Conservation (phyloP, 2,329 filamentous ascomycete genomes). For the Aurifilum marmelostoma region DNA sequence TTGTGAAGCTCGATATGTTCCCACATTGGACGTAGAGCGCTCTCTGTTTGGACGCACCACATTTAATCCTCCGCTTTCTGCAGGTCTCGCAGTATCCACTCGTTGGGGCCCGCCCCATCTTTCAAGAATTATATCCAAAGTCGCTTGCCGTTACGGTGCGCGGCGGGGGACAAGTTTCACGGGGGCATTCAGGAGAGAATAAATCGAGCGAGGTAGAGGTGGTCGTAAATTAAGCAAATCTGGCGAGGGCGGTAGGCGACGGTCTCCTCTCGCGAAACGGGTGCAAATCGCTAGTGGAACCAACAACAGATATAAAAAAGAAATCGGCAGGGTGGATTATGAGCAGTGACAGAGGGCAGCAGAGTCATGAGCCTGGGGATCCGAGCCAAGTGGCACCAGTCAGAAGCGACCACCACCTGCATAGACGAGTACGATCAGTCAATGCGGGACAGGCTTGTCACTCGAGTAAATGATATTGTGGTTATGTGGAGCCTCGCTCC, state of each 20-base stretch:
- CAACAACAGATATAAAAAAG: not conserved
- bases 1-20: not conserved
- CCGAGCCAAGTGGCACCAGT: not conserved
- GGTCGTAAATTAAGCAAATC: too few species aligned
- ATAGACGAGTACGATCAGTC: not conserved
- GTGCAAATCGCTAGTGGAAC: too few species aligned
- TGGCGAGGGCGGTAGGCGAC: too few species aligned
- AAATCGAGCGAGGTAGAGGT: too few species aligned
- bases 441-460: not conserved
- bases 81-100: conserved; percentile 38
- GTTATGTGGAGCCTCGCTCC: not conserved
- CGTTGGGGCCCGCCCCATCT: conserved; percentile 35
- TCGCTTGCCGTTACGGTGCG: not conserved
- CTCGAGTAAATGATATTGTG: not conserved
- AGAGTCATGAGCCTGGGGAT: not conserved
- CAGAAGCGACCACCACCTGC: not conserved
- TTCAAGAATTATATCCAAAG: not conserved
- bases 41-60: conserved; percentile 28
- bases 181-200: too few species aligned
- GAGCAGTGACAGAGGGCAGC: not conserved
- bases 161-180: not conserved
- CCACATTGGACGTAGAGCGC: not conserved
- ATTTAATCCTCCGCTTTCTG: conserved; percentile 36
- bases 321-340: not conserved
- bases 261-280: too few species aligned